Conservation (phyloP, 2,329 filamentous ascomycete genomes). For the Septoria petroselini region DNA sequence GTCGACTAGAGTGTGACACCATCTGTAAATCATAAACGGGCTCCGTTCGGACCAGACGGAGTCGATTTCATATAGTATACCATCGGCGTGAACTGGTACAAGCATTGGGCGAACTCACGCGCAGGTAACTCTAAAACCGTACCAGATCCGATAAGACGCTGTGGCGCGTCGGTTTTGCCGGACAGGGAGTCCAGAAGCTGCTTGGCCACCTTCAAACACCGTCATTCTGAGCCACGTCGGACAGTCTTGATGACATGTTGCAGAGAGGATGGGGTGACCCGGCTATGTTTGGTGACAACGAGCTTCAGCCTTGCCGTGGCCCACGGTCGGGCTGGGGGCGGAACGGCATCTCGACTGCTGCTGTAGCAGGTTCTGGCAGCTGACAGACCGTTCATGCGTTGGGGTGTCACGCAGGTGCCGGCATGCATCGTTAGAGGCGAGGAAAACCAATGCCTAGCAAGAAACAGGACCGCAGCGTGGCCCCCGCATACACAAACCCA, state of each 20-base stretch:
- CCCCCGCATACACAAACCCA: slow-evolving; percentile 40
- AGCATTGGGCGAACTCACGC: neutral
- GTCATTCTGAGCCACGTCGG: neutral
- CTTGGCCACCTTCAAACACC: neutral
- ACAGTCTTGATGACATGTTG: neutral
- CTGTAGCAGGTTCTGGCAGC: too few relatives aligned
- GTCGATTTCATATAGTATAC: neutral
- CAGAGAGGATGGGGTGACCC: neutral
- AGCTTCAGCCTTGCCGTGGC: slow-evolving; percentile 1
- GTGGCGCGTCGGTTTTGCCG: neutral
- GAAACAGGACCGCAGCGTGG: slow-evolving; percentile 35
- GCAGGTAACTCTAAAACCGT: slow-evolving; percentile 11
- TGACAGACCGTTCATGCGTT: neutral
- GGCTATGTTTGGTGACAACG: neutral
- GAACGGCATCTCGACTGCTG: neutral
- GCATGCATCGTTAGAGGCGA: neutral
- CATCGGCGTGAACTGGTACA: neutral
- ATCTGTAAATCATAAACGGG: too few relatives aligned
- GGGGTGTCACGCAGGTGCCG: neutral
- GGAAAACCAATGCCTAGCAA: slow-evolving; percentile 36
- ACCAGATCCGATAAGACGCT: neutral
- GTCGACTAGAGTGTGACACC: too few relatives aligned
- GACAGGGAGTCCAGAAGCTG: slow-evolving; percentile 11
- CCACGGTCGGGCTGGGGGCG: neutral
- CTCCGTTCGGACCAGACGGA: neutral